Conservation (phyloP, 371 early-diverging fungal genomes). For the Syncephalastrum monosporum region DNA sequence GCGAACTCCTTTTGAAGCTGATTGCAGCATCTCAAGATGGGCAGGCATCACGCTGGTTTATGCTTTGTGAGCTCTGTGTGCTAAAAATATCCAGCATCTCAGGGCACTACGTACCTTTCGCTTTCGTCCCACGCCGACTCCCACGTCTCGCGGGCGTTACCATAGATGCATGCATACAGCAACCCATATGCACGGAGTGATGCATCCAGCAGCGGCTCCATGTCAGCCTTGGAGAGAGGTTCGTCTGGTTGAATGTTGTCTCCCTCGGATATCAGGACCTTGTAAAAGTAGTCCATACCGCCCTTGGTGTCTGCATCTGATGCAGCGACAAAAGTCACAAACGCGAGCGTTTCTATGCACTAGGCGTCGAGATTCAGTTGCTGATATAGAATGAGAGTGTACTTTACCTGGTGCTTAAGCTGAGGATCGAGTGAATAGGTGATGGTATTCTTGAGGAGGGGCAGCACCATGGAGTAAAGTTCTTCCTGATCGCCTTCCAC, state of each 20-base stretch:
- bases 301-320: constrained; percentile 47
- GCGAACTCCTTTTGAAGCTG: constrained; percentile 58
- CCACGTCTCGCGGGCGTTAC: constrained; percentile 30
- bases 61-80: not conserved
- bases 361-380: constrained; percentile 7
- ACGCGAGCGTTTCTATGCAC: constrained; percentile 49
- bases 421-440: constrained; percentile 34
- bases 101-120: constrained; percentile 24
- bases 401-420: constrained; percentile 41
- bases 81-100: not conserved
- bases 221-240: constrained; percentile 10
- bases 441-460: constrained; percentile 45
- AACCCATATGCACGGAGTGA: constrained; percentile 47
- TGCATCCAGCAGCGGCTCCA: constrained; percentile 26
- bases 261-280: constrained; percentile 27
- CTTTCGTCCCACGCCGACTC: constrained; percentile 44
- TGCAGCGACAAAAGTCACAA: constrained; percentile 61
- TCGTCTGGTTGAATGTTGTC: constrained; percentile 16
- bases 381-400: not conserved
- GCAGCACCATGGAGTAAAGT: constrained; percentile 50
- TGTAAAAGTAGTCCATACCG: constrained; percentile 29
- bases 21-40: constrained; percentile 54
- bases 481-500: constrained; percentile 45
- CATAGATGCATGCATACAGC: constrained; percentile 49
- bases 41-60: constrained; percentile 26